Percentiles rank a stretch among this genome's conserved stretches.
Evolutionary conservation across 345 rosid genomes (phyloP).

Genomic region (Chamaenerion angustifolium): DNA sequence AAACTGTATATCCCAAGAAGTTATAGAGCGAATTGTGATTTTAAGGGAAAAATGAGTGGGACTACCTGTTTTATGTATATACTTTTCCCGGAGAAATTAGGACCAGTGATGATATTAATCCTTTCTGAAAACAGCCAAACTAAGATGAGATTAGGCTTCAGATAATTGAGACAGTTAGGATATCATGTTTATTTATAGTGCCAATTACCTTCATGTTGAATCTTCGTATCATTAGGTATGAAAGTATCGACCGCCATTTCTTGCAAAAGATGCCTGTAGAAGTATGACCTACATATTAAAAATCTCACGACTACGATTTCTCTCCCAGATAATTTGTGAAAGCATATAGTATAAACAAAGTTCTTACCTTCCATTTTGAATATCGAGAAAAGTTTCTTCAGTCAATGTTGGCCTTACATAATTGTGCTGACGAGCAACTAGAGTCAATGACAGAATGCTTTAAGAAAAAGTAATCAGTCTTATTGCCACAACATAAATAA

Average conservation of each 20-base stretch:
- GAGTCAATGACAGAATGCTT: slow-evolving; percentile 74
- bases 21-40: not conserved
- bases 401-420: slow-evolving; percentile 85
- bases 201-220: slow-evolving; percentile 42
- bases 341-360: not conserved
- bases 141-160: not conserved
- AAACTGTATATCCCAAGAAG: not conserved
- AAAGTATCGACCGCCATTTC: slow-evolving; percentile 96
- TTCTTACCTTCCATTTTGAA: slow-evolving; percentile 73
- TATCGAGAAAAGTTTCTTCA: slow-evolving; percentile 50
- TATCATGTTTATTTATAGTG: slow-evolving; percentile 8
- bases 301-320: not conserved
- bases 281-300: slow-evolving; percentile 1
- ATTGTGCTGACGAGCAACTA: slow-evolving; percentile 83
- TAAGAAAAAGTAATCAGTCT: slow-evolving; percentile 2
- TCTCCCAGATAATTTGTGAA: not conserved
- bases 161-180: not conserved
- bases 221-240: slow-evolving; percentile 80
- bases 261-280: slow-evolving; percentile 85
- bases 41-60: not conserved
- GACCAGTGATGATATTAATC: slow-evolving; percentile 83
- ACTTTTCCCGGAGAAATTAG: slow-evolving; percentile 96
- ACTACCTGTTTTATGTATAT: slow-evolving; percentile 84
- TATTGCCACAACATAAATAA: too few relatives aligned
- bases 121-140: slow-evolving; percentile 35